phyloP scores from a whole-genome alignment of 2,329 filamentous ascomycete genomes.

The Penicillium sp. region DNA sequence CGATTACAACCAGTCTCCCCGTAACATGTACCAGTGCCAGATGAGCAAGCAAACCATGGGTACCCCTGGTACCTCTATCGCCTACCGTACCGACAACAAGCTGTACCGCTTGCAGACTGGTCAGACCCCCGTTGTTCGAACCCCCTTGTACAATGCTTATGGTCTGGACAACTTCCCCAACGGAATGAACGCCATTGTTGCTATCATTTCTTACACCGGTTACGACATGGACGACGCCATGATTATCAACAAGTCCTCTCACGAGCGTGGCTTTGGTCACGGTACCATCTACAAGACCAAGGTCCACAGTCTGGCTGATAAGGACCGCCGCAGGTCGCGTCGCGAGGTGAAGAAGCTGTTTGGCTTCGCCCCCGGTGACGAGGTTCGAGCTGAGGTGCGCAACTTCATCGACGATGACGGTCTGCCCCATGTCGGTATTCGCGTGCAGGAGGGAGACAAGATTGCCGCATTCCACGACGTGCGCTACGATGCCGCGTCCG shows the following conservation, averaged over 20 bases:
- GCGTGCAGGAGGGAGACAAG: conserved; percentile 76
- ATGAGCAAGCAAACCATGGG: conserved; percentile 99
- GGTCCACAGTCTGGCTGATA: conserved; percentile 81
- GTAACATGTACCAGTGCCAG: conserved; percentile 99
- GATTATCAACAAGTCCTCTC: conserved; percentile 97
- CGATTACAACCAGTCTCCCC: conserved; percentile 95
- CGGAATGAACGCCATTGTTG: conserved; percentile 90
- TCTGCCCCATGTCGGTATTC: conserved; percentile 74
- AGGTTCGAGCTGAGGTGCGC: conserved; percentile 69
- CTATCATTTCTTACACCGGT: conserved; percentile 96
- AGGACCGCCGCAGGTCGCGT: conserved; percentile 63
- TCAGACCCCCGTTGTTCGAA: conserved; percentile 89
- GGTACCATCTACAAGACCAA: conserved; percentile 98
- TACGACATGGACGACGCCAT: conserved; percentile 99
- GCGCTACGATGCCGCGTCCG: conserved; percentile 67
- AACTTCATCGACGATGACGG: conserved; percentile 82
- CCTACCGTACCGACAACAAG: conserved; percentile 95
- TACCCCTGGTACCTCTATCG: conserved; percentile 80
- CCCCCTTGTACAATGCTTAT: conserved; percentile 92
- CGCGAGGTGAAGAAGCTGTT: conserved; percentile 79
- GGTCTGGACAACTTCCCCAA: conserved; percentile 98
- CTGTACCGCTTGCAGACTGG: conserved; percentile 91
- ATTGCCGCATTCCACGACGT: conserved; percentile 90
- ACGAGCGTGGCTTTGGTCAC: conserved; percentile 92
- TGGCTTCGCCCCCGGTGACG: conserved; percentile 78